A percentile compares a stretch with the other conserved stretches of the same genome.
phyloP scores from a whole-genome alignment of 2,329 filamentous ascomycete species.

The Alternaria triticimaculans region DNA sequence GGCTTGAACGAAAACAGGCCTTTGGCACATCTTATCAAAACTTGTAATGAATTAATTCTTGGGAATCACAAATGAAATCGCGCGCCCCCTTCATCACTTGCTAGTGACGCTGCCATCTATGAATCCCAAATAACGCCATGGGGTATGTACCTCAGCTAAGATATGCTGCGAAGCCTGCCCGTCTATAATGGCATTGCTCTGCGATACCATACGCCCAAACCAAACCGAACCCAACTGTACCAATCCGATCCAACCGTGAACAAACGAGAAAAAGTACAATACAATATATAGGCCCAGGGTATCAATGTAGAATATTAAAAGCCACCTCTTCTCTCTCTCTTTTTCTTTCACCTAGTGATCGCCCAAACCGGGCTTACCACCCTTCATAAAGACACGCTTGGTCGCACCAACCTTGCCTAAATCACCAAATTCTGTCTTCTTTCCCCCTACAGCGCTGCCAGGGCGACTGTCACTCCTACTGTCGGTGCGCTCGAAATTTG shows the following conservation, averaged over 20 bases:
- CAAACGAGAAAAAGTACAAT: not conserved
- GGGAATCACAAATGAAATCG: not conserved
- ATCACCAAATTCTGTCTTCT: slow-evolving; percentile 65
- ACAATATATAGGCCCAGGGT: slow-evolving; percentile 5
- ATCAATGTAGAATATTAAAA: slow-evolving; percentile 12
- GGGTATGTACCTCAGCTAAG: slow-evolving; percentile 2
- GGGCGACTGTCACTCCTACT: slow-evolving; percentile 36
- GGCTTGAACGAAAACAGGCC: slow-evolving; percentile 31
- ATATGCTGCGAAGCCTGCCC: slow-evolving; percentile 6
- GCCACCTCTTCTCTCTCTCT: not conserved
- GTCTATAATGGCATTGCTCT: slow-evolving; percentile 5
- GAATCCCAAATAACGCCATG: not conserved
- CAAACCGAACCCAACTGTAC: not conserved
- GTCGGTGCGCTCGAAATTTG: slow-evolving; percentile 30
- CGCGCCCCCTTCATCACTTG: not conserved
- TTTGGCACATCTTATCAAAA: slow-evolving; percentile 30
- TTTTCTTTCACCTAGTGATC: slow-evolving; percentile 4
- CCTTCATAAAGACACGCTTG: slow-evolving; percentile 70
- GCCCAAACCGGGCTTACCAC: slow-evolving; percentile 19
- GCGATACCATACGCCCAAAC: not conserved
- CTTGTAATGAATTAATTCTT: not conserved
- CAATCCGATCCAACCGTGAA: not conserved
- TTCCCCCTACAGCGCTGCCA: slow-evolving; percentile 15
- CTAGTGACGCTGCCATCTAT: not conserved
- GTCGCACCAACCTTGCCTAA: slow-evolving; percentile 75